A percentile compares a stretch with the other conserved stretches of the same genome.
Evolutionary conservation across 768 basidiomycete genomes (phyloP).

Genomic region (Kwoniella sp.): DNA sequence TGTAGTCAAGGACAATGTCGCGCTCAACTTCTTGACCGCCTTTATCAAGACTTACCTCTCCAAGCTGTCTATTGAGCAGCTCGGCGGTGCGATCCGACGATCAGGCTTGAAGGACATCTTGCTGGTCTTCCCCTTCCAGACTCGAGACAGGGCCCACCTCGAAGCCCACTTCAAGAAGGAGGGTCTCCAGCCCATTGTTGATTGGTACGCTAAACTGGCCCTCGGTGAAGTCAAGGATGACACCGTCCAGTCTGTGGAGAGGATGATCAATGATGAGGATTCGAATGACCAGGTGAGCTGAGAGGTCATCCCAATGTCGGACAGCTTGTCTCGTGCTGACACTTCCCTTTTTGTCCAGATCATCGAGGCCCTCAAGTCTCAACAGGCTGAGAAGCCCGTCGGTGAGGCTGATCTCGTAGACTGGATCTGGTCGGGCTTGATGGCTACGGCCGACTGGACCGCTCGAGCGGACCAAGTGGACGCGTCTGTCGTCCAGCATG

Average conservation of each 20-base stretch:
- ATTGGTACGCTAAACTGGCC: conserved; percentile 93
- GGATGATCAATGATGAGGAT: conserved; percentile 67
- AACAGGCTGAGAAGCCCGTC: conserved; percentile 76
- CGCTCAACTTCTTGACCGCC: conserved; percentile 71
- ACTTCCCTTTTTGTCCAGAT: conserved; percentile 61
- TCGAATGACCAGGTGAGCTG: conserved; percentile 67
- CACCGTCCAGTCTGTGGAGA: conserved; percentile 67
- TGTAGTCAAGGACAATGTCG: conserved; percentile 88
- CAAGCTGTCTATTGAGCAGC: conserved; percentile 86
- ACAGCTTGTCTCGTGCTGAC: conserved; percentile 1
- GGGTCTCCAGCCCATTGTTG: conserved; percentile 76
- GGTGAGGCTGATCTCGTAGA: conserved; percentile 80
- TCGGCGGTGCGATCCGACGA: conserved; percentile 75
- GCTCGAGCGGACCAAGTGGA: conserved; percentile 91
- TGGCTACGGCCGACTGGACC: conserved; percentile 83
- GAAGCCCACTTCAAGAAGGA: conserved; percentile 86
- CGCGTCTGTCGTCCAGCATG: conserved; percentile 80
- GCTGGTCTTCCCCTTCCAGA: conserved; percentile 82
- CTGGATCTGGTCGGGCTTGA: conserved; percentile 90
- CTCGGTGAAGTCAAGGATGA: conserved; percentile 77
- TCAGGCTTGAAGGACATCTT: conserved; percentile 78
- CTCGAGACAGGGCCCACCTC: conserved; percentile 70
- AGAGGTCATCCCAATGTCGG: background rate
- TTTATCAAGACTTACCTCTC: conserved; percentile 78
- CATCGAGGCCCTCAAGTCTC: conserved; percentile 68